phyloP scores from a whole-genome alignment of 768 basidiomycete species.

The Mycena epipterygia region DNA sequence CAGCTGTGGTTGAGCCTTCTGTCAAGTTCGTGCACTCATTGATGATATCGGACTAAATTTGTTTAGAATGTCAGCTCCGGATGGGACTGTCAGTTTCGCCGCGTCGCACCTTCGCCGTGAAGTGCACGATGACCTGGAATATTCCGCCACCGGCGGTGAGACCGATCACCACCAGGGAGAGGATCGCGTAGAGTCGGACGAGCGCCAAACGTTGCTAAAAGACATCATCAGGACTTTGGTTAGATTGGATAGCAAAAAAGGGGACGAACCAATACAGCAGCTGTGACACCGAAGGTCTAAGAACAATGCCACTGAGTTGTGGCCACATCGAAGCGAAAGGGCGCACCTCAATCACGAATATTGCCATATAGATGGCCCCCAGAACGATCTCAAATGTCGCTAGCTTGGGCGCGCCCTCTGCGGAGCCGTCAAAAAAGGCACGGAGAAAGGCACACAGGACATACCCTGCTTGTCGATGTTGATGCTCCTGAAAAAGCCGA shows the following conservation, averaged over 20 bases:
- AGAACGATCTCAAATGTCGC: conserved; percentile 70
- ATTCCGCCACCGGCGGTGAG: conserved; percentile 66
- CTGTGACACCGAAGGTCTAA: conserved; percentile 64
- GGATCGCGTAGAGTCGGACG: conserved; percentile 69
- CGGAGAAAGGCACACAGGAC: conserved; percentile 39
- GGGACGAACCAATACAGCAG: conserved; percentile 63
- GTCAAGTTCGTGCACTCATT: conserved; percentile 62
- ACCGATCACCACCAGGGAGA: conserved; percentile 62
- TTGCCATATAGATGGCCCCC: conserved; percentile 67
- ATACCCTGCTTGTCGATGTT: conserved; percentile 61
- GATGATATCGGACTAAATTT: conserved; percentile 73
- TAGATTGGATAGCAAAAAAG: too few relatives aligned
- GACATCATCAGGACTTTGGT: background rate
- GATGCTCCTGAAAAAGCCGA: conserved; percentile 73
- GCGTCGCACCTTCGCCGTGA: conserved; percentile 71
- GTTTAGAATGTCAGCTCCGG: background rate
- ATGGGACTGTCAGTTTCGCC: too few relatives aligned
- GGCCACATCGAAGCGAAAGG: background rate
- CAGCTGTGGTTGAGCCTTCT: conserved; percentile 45
- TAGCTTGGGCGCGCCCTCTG: conserved; percentile 60
- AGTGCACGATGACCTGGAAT: conserved; percentile 73
- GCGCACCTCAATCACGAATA: conserved; percentile 63
- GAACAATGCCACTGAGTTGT: background rate
- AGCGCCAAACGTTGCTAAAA: conserved; percentile 67
- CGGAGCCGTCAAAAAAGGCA: background rate